Conservation (phyloP, 2,329 filamentous ascomycete genomes). For the Arachnopeziza araneosa region DNA sequence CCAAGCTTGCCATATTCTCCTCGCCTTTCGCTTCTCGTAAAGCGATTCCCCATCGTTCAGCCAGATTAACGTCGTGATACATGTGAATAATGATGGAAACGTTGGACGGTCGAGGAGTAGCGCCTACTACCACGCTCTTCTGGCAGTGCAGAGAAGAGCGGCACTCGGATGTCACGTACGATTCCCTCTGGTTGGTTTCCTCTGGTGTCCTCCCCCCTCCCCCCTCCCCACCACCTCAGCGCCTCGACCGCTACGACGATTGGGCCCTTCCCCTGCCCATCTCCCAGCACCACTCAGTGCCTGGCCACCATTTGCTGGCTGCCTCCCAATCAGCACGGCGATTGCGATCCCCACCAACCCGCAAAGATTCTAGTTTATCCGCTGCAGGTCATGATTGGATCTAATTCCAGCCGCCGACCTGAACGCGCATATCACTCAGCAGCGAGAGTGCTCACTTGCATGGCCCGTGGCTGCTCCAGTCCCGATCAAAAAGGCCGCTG, state of each 20-base stretch:
- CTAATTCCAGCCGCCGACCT: background rate
- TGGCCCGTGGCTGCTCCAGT: background rate
- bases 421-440: background rate
- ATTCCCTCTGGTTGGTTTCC: no score
- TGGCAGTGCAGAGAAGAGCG: background rate
- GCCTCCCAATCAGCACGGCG: background rate
- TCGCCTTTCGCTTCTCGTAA: background rate
- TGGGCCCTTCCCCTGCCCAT: background rate
- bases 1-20: background rate
- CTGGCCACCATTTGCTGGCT: background rate
- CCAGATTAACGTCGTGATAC: no score
- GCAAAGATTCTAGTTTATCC: background rate
- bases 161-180: background rate
- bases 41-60: no score
- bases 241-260: background rate
- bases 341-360: background rate
- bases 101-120: background rate
- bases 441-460: background rate
- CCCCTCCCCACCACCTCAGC: background rate
- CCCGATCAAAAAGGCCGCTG: background rate
- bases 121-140: background rate
- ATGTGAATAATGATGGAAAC: no score
- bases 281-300: background rate
- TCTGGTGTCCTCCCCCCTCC: background rate
- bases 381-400: background rate